phyloP scores from a whole-genome alignment of 202 grass and related monocot genomes.

The Musa balbisiana region DNA sequence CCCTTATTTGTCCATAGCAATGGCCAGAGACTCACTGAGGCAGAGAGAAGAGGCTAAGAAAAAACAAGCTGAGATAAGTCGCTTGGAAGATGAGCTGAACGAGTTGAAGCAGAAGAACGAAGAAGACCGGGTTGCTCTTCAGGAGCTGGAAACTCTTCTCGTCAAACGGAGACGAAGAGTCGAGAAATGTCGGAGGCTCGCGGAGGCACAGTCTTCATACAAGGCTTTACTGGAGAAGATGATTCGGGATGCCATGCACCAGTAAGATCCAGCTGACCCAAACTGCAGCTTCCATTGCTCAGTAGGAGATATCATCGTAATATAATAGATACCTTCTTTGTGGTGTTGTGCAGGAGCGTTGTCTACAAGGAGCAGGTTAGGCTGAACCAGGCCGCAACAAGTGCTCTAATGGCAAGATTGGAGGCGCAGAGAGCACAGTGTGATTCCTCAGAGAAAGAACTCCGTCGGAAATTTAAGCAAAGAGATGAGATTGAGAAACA shows the following conservation, averaged over 20 bases:
- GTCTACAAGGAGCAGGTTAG: conserved; percentile 93
- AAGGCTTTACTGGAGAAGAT: conserved; percentile 94
- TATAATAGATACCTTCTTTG: background rate
- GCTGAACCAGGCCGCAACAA: conserved; percentile 70
- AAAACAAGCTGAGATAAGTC: conserved; percentile 58
- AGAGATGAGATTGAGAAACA: conserved; percentile 74
- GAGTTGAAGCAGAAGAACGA: conserved; percentile 65
- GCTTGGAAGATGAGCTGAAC: conserved; percentile 50
- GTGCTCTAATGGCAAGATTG: conserved; percentile 73
- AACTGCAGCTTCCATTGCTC: background rate
- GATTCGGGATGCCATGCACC: conserved; percentile 97
- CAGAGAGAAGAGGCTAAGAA: conserved; percentile 78
- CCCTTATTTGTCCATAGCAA: conserved; percentile 68
- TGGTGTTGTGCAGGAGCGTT: conserved; percentile 50
- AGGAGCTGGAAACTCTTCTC: conserved; percentile 61
- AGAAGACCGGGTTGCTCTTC: conserved; percentile 50
- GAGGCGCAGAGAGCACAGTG: conserved; percentile 82
- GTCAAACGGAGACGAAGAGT: conserved; percentile 55
- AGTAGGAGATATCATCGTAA: background rate
- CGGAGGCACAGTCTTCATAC: conserved; percentile 83
- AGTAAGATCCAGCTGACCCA: conserved; percentile 38
- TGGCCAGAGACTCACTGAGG: conserved; percentile 84
- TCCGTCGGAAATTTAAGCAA: conserved; percentile 68
- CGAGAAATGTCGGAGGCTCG: conserved; percentile 65
- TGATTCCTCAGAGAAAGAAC: conserved; percentile 76